phyloP scores from a whole-genome alignment of 2,329 filamentous ascomycete genomes.

The Berkeleyomyces basicola region DNA sequence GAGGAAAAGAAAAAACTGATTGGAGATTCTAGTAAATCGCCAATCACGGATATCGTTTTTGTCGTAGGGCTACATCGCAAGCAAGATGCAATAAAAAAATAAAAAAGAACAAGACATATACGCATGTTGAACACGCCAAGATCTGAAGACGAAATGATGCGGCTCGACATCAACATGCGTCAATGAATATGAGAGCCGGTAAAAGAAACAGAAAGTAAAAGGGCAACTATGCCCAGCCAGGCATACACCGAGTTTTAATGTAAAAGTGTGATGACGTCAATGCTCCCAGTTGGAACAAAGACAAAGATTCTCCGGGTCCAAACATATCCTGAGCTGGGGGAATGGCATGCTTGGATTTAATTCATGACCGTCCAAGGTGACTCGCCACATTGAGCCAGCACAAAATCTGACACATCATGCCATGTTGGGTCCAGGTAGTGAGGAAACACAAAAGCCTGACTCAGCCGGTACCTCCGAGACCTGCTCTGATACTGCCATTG shows the following conservation, averaged over 20 bases:
- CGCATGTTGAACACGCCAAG: not conserved
- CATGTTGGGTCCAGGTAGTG: too few relatives aligned
- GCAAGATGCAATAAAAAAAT: not conserved
- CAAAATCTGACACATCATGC: too few relatives aligned
- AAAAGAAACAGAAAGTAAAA: not conserved
- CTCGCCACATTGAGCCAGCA: too few relatives aligned
- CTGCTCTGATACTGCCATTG: too few relatives aligned
- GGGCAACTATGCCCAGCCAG: not conserved
- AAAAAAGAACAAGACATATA: not conserved
- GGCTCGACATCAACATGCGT: constrained; percentile 31
- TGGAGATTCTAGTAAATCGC: not conserved
- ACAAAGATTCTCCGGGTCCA: too few relatives aligned
- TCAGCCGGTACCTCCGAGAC: too few relatives aligned
- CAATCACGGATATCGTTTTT: not conserved
- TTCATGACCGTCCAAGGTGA: too few relatives aligned
- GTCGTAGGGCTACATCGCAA: not conserved
- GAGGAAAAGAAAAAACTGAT: not conserved
- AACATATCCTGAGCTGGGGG: too few relatives aligned
- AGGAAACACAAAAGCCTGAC: too few relatives aligned
- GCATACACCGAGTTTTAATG: too few relatives aligned
- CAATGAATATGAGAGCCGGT: not conserved
- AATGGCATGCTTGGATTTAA: too few relatives aligned
- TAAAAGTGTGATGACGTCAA: not conserved
- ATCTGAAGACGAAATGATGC: constrained; percentile 12
- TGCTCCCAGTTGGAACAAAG: not conserved